Percentiles rank a stretch among this genome's conserved stretches.
Evolutionary conservation across 2,329 filamentous ascomycete genomes (phyloP).

Genomic region (Colletotrichum zoysiae): DNA sequence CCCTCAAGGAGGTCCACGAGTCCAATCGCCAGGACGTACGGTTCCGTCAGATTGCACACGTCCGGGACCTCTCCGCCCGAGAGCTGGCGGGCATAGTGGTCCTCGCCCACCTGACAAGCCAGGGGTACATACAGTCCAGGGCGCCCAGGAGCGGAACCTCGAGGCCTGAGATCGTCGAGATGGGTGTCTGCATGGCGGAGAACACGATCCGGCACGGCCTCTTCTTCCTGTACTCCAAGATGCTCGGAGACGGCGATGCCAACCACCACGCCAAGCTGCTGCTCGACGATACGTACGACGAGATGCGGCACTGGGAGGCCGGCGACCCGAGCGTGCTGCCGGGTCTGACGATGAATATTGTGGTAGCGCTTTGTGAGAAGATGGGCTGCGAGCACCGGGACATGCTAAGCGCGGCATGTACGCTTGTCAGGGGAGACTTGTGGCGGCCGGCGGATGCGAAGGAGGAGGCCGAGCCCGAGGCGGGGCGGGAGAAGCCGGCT

Average conservation of each 20-base stretch:
- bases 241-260: constrained; percentile 23
- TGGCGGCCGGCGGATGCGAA: constrained; percentile 22
- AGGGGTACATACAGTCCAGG: constrained; percentile 35
- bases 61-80: constrained; percentile 2
- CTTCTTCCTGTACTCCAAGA: constrained; percentile 38
- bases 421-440: constrained; percentile 24
- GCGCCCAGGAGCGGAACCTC: constrained; percentile 13
- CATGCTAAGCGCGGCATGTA: constrained; percentile 29
- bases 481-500: constrained; percentile 16
- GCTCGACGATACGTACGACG: constrained; percentile 35
- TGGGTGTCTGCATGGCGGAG: constrained; percentile 39
- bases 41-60: constrained; percentile 27
- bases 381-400: constrained; percentile 29
- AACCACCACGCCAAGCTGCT: constrained; percentile 32
- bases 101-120: constrained; percentile 32
- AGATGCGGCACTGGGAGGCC: constrained; percentile 40
- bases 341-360: constrained; percentile 40
- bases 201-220: constrained; percentile 40
- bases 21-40: constrained; percentile 31
- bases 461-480: constrained; percentile 3
- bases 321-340: constrained; percentile 36
- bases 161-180: constrained; percentile 35
- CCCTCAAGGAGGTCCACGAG: constrained; percentile 33
- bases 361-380: constrained; percentile 15
- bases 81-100: constrained; percentile 38